phyloP scores from a whole-genome alignment of 2,329 filamentous ascomycete species.

The Myriosclerotinia curreyana region DNA sequence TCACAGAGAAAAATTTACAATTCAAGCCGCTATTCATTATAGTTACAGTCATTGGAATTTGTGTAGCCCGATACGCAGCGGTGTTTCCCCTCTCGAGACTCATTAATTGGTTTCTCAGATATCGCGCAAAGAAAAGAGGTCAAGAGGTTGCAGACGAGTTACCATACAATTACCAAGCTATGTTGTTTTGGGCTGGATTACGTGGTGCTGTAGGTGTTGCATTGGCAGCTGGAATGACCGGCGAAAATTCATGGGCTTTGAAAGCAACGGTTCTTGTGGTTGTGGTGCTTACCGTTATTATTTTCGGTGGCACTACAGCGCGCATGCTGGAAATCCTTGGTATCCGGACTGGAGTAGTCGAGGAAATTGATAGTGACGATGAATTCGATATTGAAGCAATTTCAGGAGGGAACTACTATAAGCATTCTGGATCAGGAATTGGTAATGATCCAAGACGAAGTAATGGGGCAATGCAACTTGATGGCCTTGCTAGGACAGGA shows the following conservation, averaged over 20 bases:
- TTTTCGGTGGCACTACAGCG: constrained; percentile 95
- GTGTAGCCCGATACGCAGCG: constrained; percentile 84
- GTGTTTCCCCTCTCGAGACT: constrained; percentile 87
- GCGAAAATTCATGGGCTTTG: constrained; percentile 76
- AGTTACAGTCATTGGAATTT: constrained; percentile 87
- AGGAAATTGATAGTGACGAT: constrained; percentile 96
- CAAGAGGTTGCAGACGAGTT: constrained; percentile 79
- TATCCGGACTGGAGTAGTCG: constrained; percentile 94
- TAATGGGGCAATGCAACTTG: constrained; percentile 46
- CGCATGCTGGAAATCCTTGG: constrained; percentile 96
- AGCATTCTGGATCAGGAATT: constrained; percentile 69
- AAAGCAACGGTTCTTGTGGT: constrained; percentile 96
- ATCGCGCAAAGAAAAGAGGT: constrained; percentile 74
- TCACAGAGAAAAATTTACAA: constrained; percentile 81
- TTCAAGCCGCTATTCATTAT: constrained; percentile 97
- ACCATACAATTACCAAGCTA: constrained; percentile 94
- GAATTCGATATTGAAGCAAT: constrained; percentile 83
- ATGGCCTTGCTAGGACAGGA: constrained; percentile 48
- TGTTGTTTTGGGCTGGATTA: constrained; percentile 99
- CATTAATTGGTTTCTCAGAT: constrained; percentile 91
- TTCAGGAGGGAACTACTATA: constrained; percentile 57
- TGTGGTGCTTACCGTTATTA: constrained; percentile 96
- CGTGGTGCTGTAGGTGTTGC: constrained; percentile 95
- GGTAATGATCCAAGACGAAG: constrained; percentile 71
- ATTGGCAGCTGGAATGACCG: constrained; percentile 81